Base-by-base conservation (phyloP, 139 green algal genomes). In the Parachlorella kessleri region DNA sequence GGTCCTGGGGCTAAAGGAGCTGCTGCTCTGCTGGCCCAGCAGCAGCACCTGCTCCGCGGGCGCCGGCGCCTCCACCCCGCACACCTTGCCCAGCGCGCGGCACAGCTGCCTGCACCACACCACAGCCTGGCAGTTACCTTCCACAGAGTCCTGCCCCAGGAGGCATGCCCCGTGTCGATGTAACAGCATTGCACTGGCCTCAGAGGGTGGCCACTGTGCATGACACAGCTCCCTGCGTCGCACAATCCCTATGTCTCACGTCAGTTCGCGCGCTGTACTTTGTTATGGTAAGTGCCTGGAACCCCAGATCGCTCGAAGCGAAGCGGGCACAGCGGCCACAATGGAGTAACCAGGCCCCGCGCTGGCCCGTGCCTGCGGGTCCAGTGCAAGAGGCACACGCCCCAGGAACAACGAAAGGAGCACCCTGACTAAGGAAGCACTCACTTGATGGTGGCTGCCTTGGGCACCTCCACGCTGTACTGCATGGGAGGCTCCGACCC, bases 61-160 rank as follows among this genome's bases (percentile, higher is more conserved):
- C 48, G 37, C 35, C 9, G 41, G 9, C 23, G 10, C 26, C 24
- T 40, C 35, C 65, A 81, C 48, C 1, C 75, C 66, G 30, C 30
- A 14, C 42, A 75, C n/a, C 48, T 68, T 35, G 21, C 40, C 75
- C 14, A 81, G 26, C 6, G 37, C 48, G 0, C 18, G 23, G 36
- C 70, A 80, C 75, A 80, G 75, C 65, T 80, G 75, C 6, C 75
- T 80, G 63, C 73, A 38, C 14, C 48, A 59, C n/a, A n/a, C n/a
- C n/a, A n/a, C n/a, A n/a, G n/a, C n/a, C n/a, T n/a, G n/a, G n/a
- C n/a, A n/a, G n/a, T n/a, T n/a, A n/a, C n/a, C n/a, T n/a, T n/a
- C n/a, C n/a, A n/a, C n/a, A n/a, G n/a, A n/a, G n/a, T n/a, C n/a
- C n/a, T n/a, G n/a, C n/a, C n/a, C n/a, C n/a, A n/a, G n/a, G n/a